A percentile compares a stretch with the other conserved stretches of the same genome.
phyloP scores from a whole-genome alignment of 129 eudicot species.

The Kitagawia praeruptora region DNA sequence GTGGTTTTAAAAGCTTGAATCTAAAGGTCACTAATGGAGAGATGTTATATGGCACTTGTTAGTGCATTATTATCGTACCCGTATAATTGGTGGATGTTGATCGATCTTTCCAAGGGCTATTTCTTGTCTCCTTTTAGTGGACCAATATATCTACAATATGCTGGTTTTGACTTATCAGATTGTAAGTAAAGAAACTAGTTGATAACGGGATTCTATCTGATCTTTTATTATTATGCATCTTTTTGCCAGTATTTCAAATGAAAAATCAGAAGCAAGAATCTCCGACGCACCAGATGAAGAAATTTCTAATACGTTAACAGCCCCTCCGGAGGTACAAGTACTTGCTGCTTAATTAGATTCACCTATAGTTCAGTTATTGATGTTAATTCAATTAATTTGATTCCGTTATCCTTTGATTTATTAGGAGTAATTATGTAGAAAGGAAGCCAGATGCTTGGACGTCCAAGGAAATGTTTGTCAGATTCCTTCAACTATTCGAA shows the following conservation, averaged over 20 bases:
- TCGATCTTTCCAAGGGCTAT: neutral
- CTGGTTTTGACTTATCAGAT: neutral
- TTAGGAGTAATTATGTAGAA: constrained; percentile 12
- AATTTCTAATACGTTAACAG: constrained; percentile 23
- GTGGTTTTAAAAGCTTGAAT: neutral
- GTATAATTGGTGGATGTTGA: constrained; percentile 2
- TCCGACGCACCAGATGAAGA: constrained; percentile 49
- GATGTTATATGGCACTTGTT: neutral
- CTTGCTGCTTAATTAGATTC: neutral
- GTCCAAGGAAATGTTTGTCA: neutral
- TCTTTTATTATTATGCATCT: neutral
- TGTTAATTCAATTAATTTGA: neutral
- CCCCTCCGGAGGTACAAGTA: constrained; percentile 47
- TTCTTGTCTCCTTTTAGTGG: neutral
- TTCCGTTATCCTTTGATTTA: neutral
- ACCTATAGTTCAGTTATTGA: neutral
- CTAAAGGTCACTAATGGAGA: constrained; percentile 3
- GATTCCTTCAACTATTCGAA: neutral
- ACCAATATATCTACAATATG: neutral
- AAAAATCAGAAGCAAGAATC: constrained; percentile 87
- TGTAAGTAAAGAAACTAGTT: neutral
- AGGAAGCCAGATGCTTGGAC: neutral
- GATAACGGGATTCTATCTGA: neutral
- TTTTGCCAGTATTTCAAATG: constrained; percentile 57
- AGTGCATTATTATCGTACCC: neutral